Conservation (phyloP, 331 rosid genomes). For the Rosa hybrid region DNA sequence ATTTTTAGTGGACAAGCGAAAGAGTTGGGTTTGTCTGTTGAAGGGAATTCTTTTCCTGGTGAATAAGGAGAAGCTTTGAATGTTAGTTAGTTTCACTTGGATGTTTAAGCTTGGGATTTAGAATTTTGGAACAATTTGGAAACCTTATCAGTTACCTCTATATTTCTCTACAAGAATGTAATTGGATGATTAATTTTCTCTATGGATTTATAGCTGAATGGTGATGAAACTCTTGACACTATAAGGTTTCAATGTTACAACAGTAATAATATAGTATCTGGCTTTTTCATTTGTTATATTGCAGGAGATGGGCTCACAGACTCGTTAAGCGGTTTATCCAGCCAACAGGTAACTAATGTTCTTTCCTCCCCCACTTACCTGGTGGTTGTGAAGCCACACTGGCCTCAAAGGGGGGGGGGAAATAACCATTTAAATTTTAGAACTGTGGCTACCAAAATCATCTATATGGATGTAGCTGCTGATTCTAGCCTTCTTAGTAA, state of each 20-base stretch:
- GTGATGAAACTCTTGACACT: background rate
- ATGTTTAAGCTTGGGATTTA: background rate
- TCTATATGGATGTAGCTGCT: constrained; percentile 1
- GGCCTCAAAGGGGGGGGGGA: background rate
- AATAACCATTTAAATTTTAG: too few relatives aligned
- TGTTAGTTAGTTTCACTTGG: background rate
- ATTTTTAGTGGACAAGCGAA: background rate
- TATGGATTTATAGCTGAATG: background rate
- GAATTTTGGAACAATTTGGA: background rate
- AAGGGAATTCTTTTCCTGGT: background rate
- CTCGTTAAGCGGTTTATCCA: constrained; percentile 74
- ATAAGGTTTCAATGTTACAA: background rate
- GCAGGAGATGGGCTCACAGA: constrained; percentile 94
- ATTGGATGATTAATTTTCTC: background rate
- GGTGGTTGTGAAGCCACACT: background rate
- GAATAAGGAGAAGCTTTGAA: background rate
- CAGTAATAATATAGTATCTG: background rate
- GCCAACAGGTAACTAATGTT: constrained; percentile 58
- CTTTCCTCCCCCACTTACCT: background rate
- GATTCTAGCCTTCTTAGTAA: background rate
- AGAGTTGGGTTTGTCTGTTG: background rate
- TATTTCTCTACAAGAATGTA: background rate
- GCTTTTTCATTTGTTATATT: constrained; percentile 23
- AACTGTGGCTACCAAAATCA: background rate
- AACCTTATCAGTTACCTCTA: background rate